A percentile compares a stretch with the other conserved stretches of the same genome.
phyloP scores from a whole-genome alignment of 192 early-diverging fungal species.

The Diversispora epigaea region DNA sequence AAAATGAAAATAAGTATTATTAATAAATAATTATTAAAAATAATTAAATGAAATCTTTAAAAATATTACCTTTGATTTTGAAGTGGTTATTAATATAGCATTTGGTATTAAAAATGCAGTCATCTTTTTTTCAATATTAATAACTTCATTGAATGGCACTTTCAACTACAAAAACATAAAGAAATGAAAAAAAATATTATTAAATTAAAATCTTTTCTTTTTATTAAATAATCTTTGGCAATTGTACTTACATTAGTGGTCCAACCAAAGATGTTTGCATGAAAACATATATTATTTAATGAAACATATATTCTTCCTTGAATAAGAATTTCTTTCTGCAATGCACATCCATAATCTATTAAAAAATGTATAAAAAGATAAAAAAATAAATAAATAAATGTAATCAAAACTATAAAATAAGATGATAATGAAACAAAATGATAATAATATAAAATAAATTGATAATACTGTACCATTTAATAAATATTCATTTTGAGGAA shows the following conservation, averaged over 20 bases:
- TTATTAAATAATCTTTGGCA: neutral
- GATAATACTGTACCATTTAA: slow-evolving; percentile 32
- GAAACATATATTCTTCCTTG: slow-evolving; percentile 86
- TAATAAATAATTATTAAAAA: neutral
- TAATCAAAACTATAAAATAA: neutral
- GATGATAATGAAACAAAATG: neutral
- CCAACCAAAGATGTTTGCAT: slow-evolving; percentile 91
- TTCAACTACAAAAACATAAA: slow-evolving; percentile 47
- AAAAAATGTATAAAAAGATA: neutral
- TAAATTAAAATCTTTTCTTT: neutral
- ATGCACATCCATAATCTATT: slow-evolving; percentile 76
- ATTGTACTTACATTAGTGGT: slow-evolving; percentile 61
- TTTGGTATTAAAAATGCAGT: slow-evolving; percentile 87
- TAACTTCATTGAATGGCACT: slow-evolving; percentile 74
- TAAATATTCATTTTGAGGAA: slow-evolving; percentile 43
- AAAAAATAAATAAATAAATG: neutral
- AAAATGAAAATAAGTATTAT: neutral
- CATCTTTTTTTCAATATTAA: slow-evolving; percentile 80
- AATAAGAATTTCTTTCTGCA: slow-evolving; percentile 86
- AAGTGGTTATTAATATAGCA: slow-evolving; percentile 80
- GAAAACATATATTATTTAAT: slow-evolving; percentile 77
- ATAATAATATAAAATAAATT: neutral
- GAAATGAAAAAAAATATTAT: neutral
- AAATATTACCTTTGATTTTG: slow-evolving; percentile 52
- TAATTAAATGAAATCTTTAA: neutral